Percentiles rank a stretch among this genome's conserved stretches.
Conservation (phyloP, 129 eudicot genomes). For the Flaveria ramosissima region DNA sequence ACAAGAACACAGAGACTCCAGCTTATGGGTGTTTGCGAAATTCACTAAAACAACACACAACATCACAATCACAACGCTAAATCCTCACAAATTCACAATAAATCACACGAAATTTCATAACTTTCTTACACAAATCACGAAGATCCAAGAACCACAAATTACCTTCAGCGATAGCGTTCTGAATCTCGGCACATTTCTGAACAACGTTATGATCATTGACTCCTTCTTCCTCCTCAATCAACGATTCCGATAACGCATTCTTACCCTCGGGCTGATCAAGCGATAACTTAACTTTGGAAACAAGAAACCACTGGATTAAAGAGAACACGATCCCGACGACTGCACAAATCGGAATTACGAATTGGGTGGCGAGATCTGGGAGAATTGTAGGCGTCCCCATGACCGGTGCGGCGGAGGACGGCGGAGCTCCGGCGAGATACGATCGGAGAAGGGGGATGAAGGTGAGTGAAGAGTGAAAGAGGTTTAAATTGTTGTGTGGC, state of each 20-base stretch:
- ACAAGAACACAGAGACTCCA: too few species aligned
- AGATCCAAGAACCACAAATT: constrained; percentile 7
- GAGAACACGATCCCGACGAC: constrained; percentile 67
- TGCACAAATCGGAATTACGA: constrained; percentile 65
- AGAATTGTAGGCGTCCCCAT: constrained; percentile 47
- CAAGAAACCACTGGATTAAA: constrained; percentile 58
- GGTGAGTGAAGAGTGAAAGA: not conserved
- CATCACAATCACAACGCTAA: not conserved
- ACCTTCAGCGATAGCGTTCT: constrained; percentile 72
- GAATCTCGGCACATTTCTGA: constrained; percentile 70
- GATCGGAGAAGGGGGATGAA: not conserved
- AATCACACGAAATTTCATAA: not conserved
- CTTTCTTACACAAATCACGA: not conserved
- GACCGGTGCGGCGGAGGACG: constrained; percentile 22
- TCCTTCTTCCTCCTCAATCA: constrained; percentile 72
- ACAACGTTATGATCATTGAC: constrained; percentile 53
- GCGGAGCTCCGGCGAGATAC: constrained; percentile 5
- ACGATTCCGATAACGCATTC: constrained; percentile 45
- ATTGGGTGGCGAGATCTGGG: constrained; percentile 57
- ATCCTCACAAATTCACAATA: not conserved
- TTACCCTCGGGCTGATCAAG: constrained; percentile 34
- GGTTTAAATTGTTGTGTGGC: constrained; percentile 27
- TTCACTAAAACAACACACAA: not conserved
- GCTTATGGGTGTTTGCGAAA: too few species aligned
- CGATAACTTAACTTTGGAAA: constrained; percentile 52